Conservation (phyloP, 2,329 filamentous ascomycete genomes). For the Apiospora saccharicola region DNA sequence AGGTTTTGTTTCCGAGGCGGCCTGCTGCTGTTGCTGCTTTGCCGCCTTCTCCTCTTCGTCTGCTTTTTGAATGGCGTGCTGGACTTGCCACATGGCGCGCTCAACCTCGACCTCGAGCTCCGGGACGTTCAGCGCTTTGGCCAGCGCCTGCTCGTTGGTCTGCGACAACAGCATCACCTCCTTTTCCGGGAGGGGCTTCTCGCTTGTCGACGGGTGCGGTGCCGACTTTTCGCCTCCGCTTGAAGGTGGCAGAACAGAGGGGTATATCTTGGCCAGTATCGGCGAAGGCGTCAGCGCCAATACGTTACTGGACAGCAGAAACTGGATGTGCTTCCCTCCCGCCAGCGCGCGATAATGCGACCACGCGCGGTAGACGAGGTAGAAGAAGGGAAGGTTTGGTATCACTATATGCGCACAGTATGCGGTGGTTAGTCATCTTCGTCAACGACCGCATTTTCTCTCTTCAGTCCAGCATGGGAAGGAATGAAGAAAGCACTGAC, state of each 20-base stretch:
- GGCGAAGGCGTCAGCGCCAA: slow-evolving; percentile 71
- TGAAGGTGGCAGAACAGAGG: slow-evolving; percentile 35
- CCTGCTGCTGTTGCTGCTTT: slow-evolving; percentile 30
- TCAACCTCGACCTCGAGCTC: slow-evolving; percentile 77
- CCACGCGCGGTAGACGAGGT: slow-evolving; percentile 89
- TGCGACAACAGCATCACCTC: slow-evolving; percentile 55
- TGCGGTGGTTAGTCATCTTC: slow-evolving; percentile 29
- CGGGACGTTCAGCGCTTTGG: slow-evolving; percentile 69
- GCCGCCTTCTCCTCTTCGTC: slow-evolving; percentile 33
- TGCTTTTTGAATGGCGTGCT: slow-evolving; percentile 54
- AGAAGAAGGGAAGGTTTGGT: slow-evolving; percentile 97
- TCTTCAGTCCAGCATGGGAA: slow-evolving; percentile 11
- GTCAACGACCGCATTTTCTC: neutral
- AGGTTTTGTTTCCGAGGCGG: slow-evolving; percentile 20
- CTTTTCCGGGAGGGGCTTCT: slow-evolving; percentile 15
- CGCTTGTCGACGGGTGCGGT: neutral
- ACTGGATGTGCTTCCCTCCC: slow-evolving; percentile 85
- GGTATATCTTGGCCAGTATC: slow-evolving; percentile 78
- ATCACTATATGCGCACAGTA: slow-evolving; percentile 64
- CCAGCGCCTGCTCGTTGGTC: slow-evolving; percentile 63
- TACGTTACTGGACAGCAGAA: slow-evolving; percentile 77
- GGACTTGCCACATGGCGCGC: slow-evolving; percentile 78
- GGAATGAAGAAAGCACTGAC: slow-evolving; percentile 60
- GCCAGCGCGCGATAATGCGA: slow-evolving; percentile 88
- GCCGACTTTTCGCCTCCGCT: neutral